Percentiles rank a stretch among this genome's conserved stretches.
Conservation (phyloP, 441 rosid genomes). For the Hypseocharis bilobata region DNA sequence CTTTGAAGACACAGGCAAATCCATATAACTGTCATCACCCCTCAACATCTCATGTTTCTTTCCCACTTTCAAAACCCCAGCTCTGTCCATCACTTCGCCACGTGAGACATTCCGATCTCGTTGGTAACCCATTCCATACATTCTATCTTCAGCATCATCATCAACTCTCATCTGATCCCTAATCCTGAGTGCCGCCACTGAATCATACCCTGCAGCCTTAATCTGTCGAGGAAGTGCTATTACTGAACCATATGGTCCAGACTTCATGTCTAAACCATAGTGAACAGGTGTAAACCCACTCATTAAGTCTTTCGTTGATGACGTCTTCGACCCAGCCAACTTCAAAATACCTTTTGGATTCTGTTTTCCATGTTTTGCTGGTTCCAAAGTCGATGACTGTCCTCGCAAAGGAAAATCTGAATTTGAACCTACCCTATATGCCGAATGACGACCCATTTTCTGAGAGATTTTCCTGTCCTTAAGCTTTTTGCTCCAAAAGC, state of each 20-base stretch:
- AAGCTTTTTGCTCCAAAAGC: constrained; percentile 45
- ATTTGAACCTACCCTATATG: constrained; percentile 35
- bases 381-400: constrained; percentile 34
- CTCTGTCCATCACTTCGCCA: constrained; percentile 30
- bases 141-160: constrained; percentile 49
- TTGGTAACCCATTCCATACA: constrained; percentile 48
- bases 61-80: constrained; percentile 42
- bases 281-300: constrained; percentile 36
- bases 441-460: constrained; percentile 37
- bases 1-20: constrained; percentile 52
- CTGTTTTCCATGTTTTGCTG: constrained; percentile 46
- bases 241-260: constrained; percentile 37
- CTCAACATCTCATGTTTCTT: constrained; percentile 43
- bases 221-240: constrained; percentile 36
- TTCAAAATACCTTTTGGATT: constrained; percentile 50
- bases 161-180: constrained; percentile 41
- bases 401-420: constrained; percentile 40
- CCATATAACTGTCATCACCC: constrained; percentile 45
- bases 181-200: constrained; percentile 35
- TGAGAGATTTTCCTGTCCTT: constrained; percentile 45
- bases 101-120: constrained; percentile 34
- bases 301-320: constrained; percentile 30
- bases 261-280: constrained; percentile 42
- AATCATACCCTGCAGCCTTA: constrained; percentile 34
- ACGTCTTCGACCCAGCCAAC: constrained; percentile 40